A percentile compares a stretch with the other conserved stretches of the same genome.
Evolutionary conservation across 371 early-diverging fungal genomes (phyloP).

Genomic region (Umbelopsis sp.): DNA sequence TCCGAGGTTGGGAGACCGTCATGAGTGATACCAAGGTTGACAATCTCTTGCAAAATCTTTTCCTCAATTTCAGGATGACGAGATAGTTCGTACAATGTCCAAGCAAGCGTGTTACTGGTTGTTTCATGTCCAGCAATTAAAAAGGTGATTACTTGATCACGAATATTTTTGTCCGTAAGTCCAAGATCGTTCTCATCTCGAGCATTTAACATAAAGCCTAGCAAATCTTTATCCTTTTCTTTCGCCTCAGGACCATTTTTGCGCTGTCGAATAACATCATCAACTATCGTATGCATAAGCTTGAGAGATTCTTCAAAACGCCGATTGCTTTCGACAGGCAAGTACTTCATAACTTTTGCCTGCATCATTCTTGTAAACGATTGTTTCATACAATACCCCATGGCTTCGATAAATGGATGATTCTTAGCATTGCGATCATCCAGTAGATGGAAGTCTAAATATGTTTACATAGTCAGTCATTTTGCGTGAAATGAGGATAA

Average conservation of each 20-base stretch:
- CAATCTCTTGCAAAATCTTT: slow-evolving; percentile 44
- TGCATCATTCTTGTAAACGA: slow-evolving; percentile 24
- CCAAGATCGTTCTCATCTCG: slow-evolving; percentile 25
- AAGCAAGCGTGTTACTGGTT: slow-evolving; percentile 41
- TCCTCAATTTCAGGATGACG: slow-evolving; percentile 34
- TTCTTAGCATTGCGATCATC: slow-evolving; percentile 28
- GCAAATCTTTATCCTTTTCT: slow-evolving; percentile 34
- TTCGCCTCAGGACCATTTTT: slow-evolving; percentile 7
- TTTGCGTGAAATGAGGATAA: neutral
- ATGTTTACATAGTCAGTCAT: neutral
- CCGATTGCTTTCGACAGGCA: slow-evolving; percentile 28
- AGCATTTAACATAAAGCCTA: slow-evolving; percentile 52
- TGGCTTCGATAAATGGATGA: slow-evolving; percentile 45
- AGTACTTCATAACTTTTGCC: slow-evolving; percentile 32
- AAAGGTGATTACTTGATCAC: slow-evolving; percentile 50
- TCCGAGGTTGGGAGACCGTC: slow-evolving; percentile 28
- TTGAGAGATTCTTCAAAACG: slow-evolving; percentile 21
- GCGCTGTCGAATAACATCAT: slow-evolving; percentile 26
- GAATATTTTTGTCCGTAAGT: slow-evolving; percentile 38
- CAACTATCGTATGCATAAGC: slow-evolving; percentile 32
- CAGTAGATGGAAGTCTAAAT: slow-evolving; percentile 33
- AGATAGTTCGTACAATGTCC: slow-evolving; percentile 36
- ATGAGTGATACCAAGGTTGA: slow-evolving; percentile 31
- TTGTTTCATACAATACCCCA: slow-evolving; percentile 39
- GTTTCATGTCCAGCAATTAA: slow-evolving; percentile 48